phyloP scores from a whole-genome alignment of 2,329 filamentous ascomycete genomes.

The Aspergillus sp. region DNA sequence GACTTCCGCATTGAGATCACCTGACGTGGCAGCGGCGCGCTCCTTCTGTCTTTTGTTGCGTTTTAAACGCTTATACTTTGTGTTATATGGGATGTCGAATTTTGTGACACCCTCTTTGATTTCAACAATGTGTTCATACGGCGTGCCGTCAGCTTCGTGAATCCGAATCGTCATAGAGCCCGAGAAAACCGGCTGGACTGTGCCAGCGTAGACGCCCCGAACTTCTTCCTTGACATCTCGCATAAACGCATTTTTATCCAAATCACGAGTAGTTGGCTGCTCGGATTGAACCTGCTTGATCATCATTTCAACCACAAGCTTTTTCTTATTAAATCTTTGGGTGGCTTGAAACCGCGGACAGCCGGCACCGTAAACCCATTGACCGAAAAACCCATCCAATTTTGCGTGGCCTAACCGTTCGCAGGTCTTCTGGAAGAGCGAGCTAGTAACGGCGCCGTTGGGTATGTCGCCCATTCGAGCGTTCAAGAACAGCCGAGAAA shows the following conservation, averaged over 20 bases:
- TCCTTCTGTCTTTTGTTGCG: conserved; percentile 79
- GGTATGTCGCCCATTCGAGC: conserved; percentile 75
- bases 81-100: conserved; percentile 97
- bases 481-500: conserved; percentile 79
- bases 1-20: conserved; percentile 59
- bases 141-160: conserved; percentile 95
- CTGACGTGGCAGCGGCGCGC: conserved; percentile 60
- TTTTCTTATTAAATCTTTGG: conserved; percentile 96
- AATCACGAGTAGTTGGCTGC: conserved; percentile 51
- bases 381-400: conserved; percentile 85
- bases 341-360: conserved; percentile 83
- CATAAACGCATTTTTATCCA: conserved; percentile 74
- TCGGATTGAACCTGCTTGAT: conserved; percentile 70
- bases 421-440: conserved; percentile 74
- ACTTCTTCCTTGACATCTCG: conserved; percentile 77
- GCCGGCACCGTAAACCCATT: conserved; percentile 86
- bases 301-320: conserved; percentile 86
- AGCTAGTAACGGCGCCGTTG: conserved; percentile 66
- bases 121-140: conserved; percentile 95
- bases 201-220: conserved; percentile 62
- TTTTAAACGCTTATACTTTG: conserved; percentile 97
- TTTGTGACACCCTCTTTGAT: conserved; percentile 82
- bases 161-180: conserved; percentile 97
- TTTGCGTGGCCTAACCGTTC: conserved; percentile 85
- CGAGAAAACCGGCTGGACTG: conserved; percentile 76